Percentiles rank a stretch among this genome's conserved stretches.
These are phyloP conservation scores for Sclerotinia subarctica DNA, from an alignment of 2,329 filamentous ascomycete genomes.

Conservation along the genomic window DNA sequence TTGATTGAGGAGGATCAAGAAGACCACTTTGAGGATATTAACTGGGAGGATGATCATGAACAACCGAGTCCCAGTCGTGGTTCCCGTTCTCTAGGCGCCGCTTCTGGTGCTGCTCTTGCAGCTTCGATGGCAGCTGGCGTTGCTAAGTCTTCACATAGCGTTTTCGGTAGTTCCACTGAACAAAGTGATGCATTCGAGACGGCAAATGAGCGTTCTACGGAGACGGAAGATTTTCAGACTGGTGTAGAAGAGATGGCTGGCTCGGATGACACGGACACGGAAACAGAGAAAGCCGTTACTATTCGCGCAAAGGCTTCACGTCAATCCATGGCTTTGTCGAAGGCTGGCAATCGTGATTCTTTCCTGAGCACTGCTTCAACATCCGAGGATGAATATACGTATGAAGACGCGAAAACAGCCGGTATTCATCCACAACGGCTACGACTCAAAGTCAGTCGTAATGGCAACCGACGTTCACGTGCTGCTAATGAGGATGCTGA, in stretches of 20 bases:
- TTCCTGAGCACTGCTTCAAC: slow-evolving; percentile 87
- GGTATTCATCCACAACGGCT: slow-evolving; percentile 65
- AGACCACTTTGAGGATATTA: slow-evolving; percentile 62
- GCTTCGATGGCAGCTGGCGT: slow-evolving; percentile 32
- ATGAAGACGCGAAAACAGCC: slow-evolving; percentile 61
- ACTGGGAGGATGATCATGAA: slow-evolving; percentile 77
- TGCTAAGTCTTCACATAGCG: slow-evolving; percentile 50
- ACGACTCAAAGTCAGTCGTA: slow-evolving; percentile 67
- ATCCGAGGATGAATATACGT: slow-evolving; percentile 72
- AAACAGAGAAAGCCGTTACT: slow-evolving; percentile 64
- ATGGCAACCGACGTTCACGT: slow-evolving; percentile 57
- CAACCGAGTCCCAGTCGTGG: slow-evolving; percentile 58
- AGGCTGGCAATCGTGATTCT: slow-evolving; percentile 59
- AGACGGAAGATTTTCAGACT: slow-evolving; percentile 94
- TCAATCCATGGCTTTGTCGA: slow-evolving; percentile 43
- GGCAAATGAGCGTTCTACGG: slow-evolving; percentile 76
- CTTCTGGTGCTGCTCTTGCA: slow-evolving; percentile 37
- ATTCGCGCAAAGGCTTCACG: slow-evolving; percentile 40
- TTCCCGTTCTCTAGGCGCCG: slow-evolving; percentile 25
- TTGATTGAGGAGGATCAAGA: slow-evolving; percentile 40
- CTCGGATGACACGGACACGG: slow-evolving; percentile 68
- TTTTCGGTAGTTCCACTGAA: slow-evolving; percentile 81
- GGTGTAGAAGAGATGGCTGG: slow-evolving; percentile 78
- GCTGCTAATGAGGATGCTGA: slow-evolving; percentile 58
- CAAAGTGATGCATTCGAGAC: slow-evolving; percentile 66